Base-by-base conservation (phyloP, 169 alveolate species). In the Eimeria falciformis region DNA sequence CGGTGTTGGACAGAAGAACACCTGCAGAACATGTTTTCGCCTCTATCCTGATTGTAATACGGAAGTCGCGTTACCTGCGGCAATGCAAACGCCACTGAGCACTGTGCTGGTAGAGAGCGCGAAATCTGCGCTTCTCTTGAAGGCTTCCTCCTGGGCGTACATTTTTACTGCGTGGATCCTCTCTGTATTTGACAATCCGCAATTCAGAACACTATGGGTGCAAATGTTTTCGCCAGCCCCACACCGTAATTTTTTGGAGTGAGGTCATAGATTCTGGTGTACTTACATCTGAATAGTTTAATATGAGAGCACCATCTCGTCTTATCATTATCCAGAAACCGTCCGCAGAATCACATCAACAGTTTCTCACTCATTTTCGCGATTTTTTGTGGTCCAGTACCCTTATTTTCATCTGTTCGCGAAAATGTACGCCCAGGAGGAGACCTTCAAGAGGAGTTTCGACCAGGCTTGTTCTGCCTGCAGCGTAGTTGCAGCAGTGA, bases 121-220 rank as follows among this genome's bases (percentile, higher is more conserved):
- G 89, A 81, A 81, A 12, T 81, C 89, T n/a, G 89, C 89, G 89
- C 89, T 55, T 55, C 33, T 81, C 89, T 81, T 81, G 55, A 81
- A 81, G 77, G 89, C 89, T 81, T 81, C 89, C 46, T 81, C 89
- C 55, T 81, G 89, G 53, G 89, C 89, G 89, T 81, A 81, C 89
- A 81, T 50, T 81, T 81, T 55, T 75, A 40, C 18, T 23, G 50
- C 25, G 29, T 33, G n/a, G 43, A 27, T 78, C 33, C 18, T 7
- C 3, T 53, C 75, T 75, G 75, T 66, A 29, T 55, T 2, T 0
- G 69, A 77, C 45, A 55, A 0, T 81, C 65, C 65, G 27, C 73
- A 55, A 45, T 81, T 21, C 9, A 81, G 89, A 55, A 40, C 77
- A 81, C 58, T 81, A 21, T 29, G 71, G 55, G 56, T 81, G 56